Evolutionary conservation across 2,329 filamentous ascomycete genomes (phyloP), one percentile per base, ranked within the genome.

Genomic region (Fusarium chaquense): DNA sequence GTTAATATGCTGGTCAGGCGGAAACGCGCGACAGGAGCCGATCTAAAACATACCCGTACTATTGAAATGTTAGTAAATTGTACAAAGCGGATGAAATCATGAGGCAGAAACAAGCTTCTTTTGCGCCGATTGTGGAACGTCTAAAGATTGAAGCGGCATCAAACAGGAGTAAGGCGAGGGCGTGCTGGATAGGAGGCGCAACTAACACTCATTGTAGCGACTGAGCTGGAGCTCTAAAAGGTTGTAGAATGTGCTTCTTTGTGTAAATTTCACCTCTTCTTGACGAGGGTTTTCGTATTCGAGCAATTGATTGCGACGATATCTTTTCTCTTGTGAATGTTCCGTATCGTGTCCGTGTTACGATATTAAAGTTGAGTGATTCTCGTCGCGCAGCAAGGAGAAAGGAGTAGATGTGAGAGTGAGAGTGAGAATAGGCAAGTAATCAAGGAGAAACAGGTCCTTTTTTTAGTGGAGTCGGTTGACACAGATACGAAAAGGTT

Each of bases 41-140:
- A 62, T 46, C 15, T 65, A 67, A 49, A 69, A 84, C 84, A 80
- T 79, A 87, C 85, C 85, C 84, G 85, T 87, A 87, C 85, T 51
- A 20, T 32, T 50, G n/a, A n/a, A 60, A n/a, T 35, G 55, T 65
- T 46, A 45, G 35, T 12, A 38, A n/a, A 35, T 22, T 41, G 18
- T 16, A 47, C n/a, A 20, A 22, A 30, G 35, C 26, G 11, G 5
- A 38, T 11, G 30, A 28, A 44, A 26, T 45, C 45, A 8, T 30
- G 7, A n/a, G 10, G n/a, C 7, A 26, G 12, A n/a, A 18, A 38
- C 22, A 32, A 28, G 44, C 47, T 58, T 45, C 53, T 45, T 61
- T 68, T 36, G 26, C 3, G 47, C 65, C 35, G 32, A 32, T 35
- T 35, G 18, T 20, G 50, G 12, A 32, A 46, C 33, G 50, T 53